A percentile compares a stretch with the other conserved stretches of the same genome.
phyloP scores from a whole-genome alignment of 1,139 yeast species.

The Suhomyces bolitotheri region DNA sequence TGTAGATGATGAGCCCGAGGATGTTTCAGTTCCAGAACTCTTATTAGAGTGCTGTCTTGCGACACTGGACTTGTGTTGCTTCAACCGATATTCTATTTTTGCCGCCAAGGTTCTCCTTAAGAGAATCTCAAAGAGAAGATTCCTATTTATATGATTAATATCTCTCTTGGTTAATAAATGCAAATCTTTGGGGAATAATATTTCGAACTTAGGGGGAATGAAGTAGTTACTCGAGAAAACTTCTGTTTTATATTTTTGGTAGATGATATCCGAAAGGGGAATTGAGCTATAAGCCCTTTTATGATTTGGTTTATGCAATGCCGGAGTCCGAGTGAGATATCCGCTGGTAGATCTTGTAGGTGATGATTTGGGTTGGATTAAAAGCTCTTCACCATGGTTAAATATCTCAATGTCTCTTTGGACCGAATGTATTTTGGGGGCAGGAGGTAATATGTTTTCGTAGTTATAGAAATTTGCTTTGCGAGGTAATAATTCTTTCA shows the following conservation, averaged over 20 bases:
- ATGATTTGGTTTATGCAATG: constrained; percentile 1
- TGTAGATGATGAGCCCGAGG: constrained; percentile 7
- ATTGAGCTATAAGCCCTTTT: constrained; percentile 9
- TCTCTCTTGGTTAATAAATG: constrained; percentile 26
- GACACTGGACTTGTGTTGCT: constrained; percentile 15
- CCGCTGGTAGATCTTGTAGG: neutral
- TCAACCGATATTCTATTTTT: constrained; percentile 40
- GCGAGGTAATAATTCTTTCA: constrained; percentile 33
- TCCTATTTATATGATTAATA: constrained; percentile 31
- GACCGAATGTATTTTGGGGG: constrained; percentile 23
- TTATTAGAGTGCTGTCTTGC: constrained; percentile 12
- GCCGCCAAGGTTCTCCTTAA: constrained; percentile 47
- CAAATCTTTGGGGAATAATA: constrained; percentile 34
- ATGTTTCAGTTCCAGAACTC: constrained; percentile 10
- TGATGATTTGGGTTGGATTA: constrained; percentile 3
- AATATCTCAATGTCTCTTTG: constrained; percentile 10
- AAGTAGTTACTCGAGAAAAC: constrained; percentile 27
- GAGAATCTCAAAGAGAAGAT: constrained; percentile 38
- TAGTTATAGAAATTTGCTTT: constrained; percentile 30
- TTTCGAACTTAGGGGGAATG: constrained; percentile 31
- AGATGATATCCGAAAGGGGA: constrained; percentile 14
- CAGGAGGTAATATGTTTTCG: constrained; percentile 20
- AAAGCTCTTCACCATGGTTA: constrained; percentile 1
- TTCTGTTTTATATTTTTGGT: constrained; percentile 28
- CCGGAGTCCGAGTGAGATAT: neutral